Percentiles rank a stretch among this genome's conserved stretches.
These are phyloP conservation scores for Scenedesmus sp. DNA, from an alignment of 163 green algal genomes.

Conservation along the genomic window DNA sequence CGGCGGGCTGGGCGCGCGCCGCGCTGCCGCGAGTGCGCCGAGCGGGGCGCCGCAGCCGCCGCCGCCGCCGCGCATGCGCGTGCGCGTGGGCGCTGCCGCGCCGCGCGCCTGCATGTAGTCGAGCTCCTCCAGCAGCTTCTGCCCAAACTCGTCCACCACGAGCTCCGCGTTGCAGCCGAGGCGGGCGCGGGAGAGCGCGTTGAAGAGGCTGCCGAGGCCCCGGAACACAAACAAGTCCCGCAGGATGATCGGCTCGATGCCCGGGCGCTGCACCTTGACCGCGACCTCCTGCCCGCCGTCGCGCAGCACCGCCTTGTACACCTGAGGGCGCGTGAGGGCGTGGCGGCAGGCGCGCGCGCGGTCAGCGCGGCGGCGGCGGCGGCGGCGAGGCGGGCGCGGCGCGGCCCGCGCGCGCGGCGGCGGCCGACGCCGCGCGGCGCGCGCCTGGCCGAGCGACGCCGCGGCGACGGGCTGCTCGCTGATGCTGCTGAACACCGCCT, in stretches of 20 bases:
- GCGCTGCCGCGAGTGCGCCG: too few species aligned
- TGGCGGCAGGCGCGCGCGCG: too few species aligned
- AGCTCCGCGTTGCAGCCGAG: constrained; percentile 92
- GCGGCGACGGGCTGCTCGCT: constrained; percentile 89
- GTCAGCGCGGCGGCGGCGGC: too few species aligned
- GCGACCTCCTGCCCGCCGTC: constrained; percentile 88
- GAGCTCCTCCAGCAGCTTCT: constrained; percentile 97
- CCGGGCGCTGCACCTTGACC: constrained; percentile 95
- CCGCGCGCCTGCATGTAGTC: constrained; percentile 90
- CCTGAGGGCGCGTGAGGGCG: constrained; percentile 71
- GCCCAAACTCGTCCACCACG: constrained; percentile 99
- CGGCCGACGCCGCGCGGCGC: background rate
- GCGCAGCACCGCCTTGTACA: constrained; percentile 92
- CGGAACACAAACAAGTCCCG: constrained; percentile 95
- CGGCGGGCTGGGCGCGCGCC: too few species aligned
- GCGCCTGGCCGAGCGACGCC: constrained; percentile 91
- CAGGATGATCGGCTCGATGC: constrained; percentile 94
- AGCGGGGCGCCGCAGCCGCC: too few species aligned
- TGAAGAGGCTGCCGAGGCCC: constrained; percentile 54
- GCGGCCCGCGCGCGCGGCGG: background rate
- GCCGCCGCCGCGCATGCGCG: too few species aligned
- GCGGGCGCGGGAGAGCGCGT: constrained; percentile 53
- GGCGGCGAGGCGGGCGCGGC: too few species aligned
- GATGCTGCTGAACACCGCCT: constrained; percentile 92
- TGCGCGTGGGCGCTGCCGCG: too few species aligned